Percentiles rank a stretch among this genome's conserved stretches.
These are phyloP conservation scores for Protostelium mycophagum DNA, from an alignment of 78 protist species.

Conservation along the genomic window DNA sequence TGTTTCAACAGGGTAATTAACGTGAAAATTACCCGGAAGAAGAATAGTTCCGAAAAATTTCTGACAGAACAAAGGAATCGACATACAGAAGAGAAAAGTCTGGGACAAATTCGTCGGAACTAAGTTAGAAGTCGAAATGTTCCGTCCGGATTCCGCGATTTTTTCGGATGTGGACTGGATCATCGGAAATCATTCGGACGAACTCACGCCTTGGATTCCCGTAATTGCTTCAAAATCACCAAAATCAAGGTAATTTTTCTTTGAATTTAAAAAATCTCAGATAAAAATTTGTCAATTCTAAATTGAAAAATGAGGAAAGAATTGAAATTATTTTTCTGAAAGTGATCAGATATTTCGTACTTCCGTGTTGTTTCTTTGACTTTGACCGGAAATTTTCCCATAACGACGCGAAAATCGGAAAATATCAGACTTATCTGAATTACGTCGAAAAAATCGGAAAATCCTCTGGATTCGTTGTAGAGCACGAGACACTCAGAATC, in stretches of 20 bases:
- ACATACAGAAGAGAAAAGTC: constrained; percentile 12
- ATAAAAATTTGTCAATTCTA: no score
- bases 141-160: constrained; percentile 8
- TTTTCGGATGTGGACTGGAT: constrained; percentile 57
- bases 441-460: constrained; percentile 26
- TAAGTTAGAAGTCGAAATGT: constrained; percentile 14
- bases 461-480: constrained; percentile 33
- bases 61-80: constrained; percentile 68
- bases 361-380: constrained; percentile 74
- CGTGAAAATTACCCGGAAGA: no score
- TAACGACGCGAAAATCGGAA: constrained; percentile 15
- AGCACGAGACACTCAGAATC: constrained; percentile 40
- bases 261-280: no score
- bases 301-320: no score
- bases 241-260: no score
- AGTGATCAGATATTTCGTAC: constrained; percentile 25
- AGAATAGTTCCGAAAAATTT: no score
- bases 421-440: constrained; percentile 38
- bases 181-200: constrained; percentile 75
- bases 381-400: constrained; percentile 17
- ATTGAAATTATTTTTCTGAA: no score
- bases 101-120: constrained; percentile 35
- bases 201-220: constrained; percentile 78
- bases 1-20: no score
- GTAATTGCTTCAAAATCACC: constrained; percentile 23